Evolutionary conservation across 2,329 filamentous ascomycete genomes (phyloP), one percentile per base, ranked within the genome.

Genomic region (Triangularia setosa): DNA sequence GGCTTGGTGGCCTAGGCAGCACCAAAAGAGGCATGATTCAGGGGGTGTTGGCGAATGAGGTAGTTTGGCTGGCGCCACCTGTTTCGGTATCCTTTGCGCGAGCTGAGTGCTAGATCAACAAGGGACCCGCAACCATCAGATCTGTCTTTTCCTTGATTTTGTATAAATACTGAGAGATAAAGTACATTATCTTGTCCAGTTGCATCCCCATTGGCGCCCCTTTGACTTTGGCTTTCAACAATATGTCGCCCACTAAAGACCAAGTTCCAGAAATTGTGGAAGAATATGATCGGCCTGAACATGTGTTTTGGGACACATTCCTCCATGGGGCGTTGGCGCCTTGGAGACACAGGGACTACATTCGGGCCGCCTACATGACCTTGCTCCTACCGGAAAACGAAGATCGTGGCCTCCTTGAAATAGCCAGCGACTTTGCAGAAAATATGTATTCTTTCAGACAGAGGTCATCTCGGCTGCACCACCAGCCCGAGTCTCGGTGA

Each of bases 321-420:
- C 30, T 59, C 9, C 8, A 24, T 12, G 61, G 58, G 4, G 7
- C 14, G 2, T 54, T 67, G 11, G 11, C 30, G 2, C 62, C 62
- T 3, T 69, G 64, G 64, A 48, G n/a, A 23, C 66, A 69, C 52
- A 48, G 23, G 12, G 60, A 67, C 23, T 68, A 69, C 40, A 30
- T 69, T 33, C 66, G 63, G 4, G 66, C 63, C 3, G 59, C 62
- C n/a, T 68, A 57, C 16, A 14, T 68, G 24, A 64, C 58, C 1
- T 33, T 69, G n/a, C 21, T 25, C 8, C 40, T 61, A 0, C 55
- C 28, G 0, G 62, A 66, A 6, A 63, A 67, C 57, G 23, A 14
- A 18, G 35, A 33, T 12, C 23, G 33, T 1, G 65, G 61, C 4
- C 18, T 70, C 3, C 63, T 68, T 1, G 68, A 70, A 5, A 48